phyloP scores from a whole-genome alignment of 306 rosid species.

The Abrus precatorius region DNA sequence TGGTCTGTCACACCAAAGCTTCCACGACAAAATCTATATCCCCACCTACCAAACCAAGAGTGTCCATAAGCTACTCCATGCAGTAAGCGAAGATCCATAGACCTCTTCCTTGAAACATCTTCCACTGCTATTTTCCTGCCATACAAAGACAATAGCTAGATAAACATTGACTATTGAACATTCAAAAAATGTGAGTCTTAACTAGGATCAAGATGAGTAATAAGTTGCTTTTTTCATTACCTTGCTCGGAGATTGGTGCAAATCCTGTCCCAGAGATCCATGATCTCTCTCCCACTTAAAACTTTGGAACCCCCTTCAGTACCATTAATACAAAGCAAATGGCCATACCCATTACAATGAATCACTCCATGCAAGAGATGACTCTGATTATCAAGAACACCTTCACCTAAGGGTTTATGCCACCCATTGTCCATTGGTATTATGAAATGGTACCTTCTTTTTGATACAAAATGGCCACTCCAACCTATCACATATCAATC shows the following conservation, averaged over 20 bases:
- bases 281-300: slow-evolving; percentile 78
- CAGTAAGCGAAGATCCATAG: slow-evolving; percentile 86
- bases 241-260: slow-evolving; percentile 72
- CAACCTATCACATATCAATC: slow-evolving; percentile 78
- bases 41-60: slow-evolving; percentile 97
- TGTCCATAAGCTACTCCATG: slow-evolving; percentile 92
- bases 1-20: slow-evolving; percentile 73
- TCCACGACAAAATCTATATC: slow-evolving; percentile 76
- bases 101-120: slow-evolving; percentile 75
- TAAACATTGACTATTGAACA: background rate
- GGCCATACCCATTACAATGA: slow-evolving; percentile 87
- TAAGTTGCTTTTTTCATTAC: slow-evolving; percentile 44
- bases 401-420: slow-evolving; percentile 77
- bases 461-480: slow-evolving; percentile 86
- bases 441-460: slow-evolving; percentile 81
- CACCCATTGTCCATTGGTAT: slow-evolving; percentile 74
- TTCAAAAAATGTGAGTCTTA: background rate
- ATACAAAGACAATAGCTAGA: slow-evolving; percentile 21
- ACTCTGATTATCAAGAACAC: slow-evolving; percentile 59
- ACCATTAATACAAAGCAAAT: slow-evolving; percentile 83
- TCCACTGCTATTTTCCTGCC: slow-evolving; percentile 76
- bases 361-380: slow-evolving; percentile 85
- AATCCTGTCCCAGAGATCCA: slow-evolving; percentile 91
- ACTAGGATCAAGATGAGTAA: background rate
- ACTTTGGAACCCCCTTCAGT: slow-evolving; percentile 82